Base-by-base conservation (phyloP, 805 yeast species). In the Yarrowia sp. region DNA sequence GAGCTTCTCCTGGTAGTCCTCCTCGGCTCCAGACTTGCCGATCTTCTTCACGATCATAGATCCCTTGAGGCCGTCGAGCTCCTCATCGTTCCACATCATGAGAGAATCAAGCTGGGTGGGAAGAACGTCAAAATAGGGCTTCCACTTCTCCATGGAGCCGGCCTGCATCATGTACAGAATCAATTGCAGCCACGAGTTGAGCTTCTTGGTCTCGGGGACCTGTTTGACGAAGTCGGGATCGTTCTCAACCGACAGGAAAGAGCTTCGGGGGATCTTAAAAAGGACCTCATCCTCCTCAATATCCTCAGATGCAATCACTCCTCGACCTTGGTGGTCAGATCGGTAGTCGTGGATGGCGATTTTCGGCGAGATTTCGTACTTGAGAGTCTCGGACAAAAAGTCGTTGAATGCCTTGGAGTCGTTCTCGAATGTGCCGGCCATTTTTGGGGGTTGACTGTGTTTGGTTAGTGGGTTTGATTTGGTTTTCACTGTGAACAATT, bases 11-110 rank as follows among this genome's bases (percentile, higher is more conserved):
- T 76, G 65, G 69, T 80, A 88, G 82, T 86, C 81, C 32, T 77
- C 81, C 63, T 80, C 80, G 0, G 96, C 92, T 41, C 81, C 77
- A 1, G 80, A 82, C 49, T 78, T 81, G 2, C 97, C 98, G 38
- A 93, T 79, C 70, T 96, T 78, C 3, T 79, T 77, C 29, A 85
- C 67, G 1, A 92, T 84, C 39, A 83, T 77, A 0, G 97, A 90
- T 0, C 97, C 97, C 46, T 76, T 67, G 64, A 93, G 76, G 0
- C 65, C 63, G 3, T 75, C 64, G 38, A 88, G 69, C 63, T 93
- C 94, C 0, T 77, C 78, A 0, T 82, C 83, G 1, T 65, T 65
- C 98, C 99, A 93, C 69, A 84, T 90, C 84, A 91, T 88, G 63
- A 91, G 80, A 33, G 86, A 86, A 68, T 85, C 80, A 72, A 87